phyloP scores from a whole-genome alignment of 176 grass and related monocot genomes.

The Metroxylon sagu region DNA sequence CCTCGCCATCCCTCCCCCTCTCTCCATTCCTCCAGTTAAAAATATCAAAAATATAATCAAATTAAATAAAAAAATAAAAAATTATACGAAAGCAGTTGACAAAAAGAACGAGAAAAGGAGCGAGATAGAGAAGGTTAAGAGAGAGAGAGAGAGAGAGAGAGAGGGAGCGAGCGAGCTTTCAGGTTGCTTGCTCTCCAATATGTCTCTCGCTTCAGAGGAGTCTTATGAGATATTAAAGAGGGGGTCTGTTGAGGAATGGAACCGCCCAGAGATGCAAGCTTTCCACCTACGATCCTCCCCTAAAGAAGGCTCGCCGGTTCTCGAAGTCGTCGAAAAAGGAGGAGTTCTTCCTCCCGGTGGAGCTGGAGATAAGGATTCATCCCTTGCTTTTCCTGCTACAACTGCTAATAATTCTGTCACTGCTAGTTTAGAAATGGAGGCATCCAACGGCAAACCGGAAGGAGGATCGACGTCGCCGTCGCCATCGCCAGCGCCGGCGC shows the following conservation, averaged over 20 bases:
- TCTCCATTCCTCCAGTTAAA: too few species aligned
- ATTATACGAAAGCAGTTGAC: neutral
- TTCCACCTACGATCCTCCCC: slow-evolving; percentile 4
- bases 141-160: neutral
- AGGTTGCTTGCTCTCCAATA: too few species aligned
- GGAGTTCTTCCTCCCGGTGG: neutral
- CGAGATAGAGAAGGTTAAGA: neutral
- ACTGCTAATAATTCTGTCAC: neutral
- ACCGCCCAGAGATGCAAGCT: slow-evolving; percentile 44
- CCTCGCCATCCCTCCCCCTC: too few species aligned
- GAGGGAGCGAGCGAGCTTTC: slow-evolving; percentile 26
- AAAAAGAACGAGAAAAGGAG: neutral
- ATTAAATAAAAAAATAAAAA: too few species aligned
- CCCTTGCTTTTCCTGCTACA: neutral
- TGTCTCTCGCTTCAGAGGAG: slow-evolving; percentile 16
- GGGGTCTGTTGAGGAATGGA: slow-evolving; percentile 36
- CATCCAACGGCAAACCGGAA: neutral
- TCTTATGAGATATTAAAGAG: slow-evolving; percentile 16
- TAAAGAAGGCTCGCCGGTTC: neutral
- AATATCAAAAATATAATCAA: too few species aligned
- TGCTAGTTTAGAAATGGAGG: neutral
- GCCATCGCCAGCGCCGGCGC: neutral
- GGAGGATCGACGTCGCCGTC: neutral
- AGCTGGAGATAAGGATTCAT: neutral
- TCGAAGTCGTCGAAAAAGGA: slow-evolving; percentile 6